Evolutionary conservation across 805 yeast species (phyloP).

Genomic region (Wickerhamiella dianesei): DNA sequence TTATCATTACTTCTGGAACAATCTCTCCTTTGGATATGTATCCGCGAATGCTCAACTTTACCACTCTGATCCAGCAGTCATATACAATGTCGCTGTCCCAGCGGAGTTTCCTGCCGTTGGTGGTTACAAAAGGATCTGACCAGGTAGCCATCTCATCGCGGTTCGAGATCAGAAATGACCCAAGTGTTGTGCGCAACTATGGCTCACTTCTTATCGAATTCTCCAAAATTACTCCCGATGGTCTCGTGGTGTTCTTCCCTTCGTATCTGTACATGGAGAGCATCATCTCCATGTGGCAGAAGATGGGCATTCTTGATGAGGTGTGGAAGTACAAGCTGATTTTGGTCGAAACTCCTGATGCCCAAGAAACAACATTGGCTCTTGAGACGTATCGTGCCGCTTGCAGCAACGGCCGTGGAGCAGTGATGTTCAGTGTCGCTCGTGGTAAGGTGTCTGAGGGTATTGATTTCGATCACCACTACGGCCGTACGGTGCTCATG

Average conservation of each 20-base stretch:
- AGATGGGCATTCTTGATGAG: conserved; percentile 94
- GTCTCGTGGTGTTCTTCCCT: conserved; percentile 95
- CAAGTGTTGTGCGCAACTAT: conserved; percentile 92
- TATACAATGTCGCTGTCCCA: conserved; percentile 92
- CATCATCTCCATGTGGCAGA: conserved; percentile 97
- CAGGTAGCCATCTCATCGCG: conserved; percentile 94
- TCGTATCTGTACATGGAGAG: conserved; percentile 96
- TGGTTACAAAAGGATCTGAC: conserved; percentile 94
- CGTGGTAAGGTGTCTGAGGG: conserved; percentile 99
- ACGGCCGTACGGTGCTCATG: conserved; percentile 94
- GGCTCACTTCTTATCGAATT: conserved; percentile 87
- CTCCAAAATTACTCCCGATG: conserved; percentile 93
- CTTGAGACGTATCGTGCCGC: conserved; percentile 92
- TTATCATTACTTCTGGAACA: conserved; percentile 93
- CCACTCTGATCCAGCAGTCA: conserved; percentile 85
- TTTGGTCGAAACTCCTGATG: conserved; percentile 96
- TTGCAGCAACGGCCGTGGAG: conserved; percentile 95
- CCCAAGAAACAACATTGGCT: conserved; percentile 94
- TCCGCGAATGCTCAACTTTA: conserved; percentile 90
- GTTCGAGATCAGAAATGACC: conserved; percentile 94
- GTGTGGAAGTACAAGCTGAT: conserved; percentile 96
- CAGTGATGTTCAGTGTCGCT: conserved; percentile 89
- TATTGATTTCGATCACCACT: conserved; percentile 97
- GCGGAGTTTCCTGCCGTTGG: conserved; percentile 84
- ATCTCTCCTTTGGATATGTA: conserved; percentile 98